Conservation (phyloP, 352 stramenopile genomes). For the Phytophthora citrophthora region DNA sequence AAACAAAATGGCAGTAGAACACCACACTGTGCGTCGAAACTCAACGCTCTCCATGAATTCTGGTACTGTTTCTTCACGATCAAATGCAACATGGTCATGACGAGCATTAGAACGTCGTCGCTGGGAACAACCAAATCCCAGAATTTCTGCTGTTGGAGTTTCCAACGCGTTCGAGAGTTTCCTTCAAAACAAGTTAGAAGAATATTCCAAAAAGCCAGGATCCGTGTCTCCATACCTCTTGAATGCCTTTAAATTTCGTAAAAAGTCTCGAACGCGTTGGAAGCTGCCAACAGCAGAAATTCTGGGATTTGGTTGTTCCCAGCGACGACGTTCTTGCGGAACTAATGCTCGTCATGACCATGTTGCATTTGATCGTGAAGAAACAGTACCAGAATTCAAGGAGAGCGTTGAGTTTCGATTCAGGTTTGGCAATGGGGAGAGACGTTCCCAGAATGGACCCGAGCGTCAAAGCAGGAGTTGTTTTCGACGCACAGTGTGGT, state of each 20-base stretch:
- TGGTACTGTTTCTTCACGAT: neutral
- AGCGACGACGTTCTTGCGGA: constrained; percentile 3
- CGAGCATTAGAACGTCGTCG: constrained; percentile 7
- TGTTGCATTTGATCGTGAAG: neutral
- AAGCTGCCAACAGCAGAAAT: neutral
- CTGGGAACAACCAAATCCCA: constrained; percentile 2
- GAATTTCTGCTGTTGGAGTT: neutral
- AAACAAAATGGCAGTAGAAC: neutral
- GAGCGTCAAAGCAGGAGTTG: neutral
- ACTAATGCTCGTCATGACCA: neutral
- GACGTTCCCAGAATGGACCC: neutral
- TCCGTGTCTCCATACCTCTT: neutral
- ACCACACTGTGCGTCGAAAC: neutral
- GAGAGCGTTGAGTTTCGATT: neutral
- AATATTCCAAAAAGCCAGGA: neutral
- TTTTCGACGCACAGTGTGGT: neutral
- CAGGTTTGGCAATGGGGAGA: neutral
- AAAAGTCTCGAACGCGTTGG: neutral
- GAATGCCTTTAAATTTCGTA: neutral
- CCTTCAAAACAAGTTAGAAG: neutral
- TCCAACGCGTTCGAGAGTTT: neutral
- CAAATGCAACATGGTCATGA: neutral
- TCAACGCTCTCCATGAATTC: neutral
- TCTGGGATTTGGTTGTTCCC: constrained; percentile 3
- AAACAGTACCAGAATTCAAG: neutral